phyloP scores from a whole-genome alignment of 768 basidiomycete species.

The Tulasnella sp. region DNA sequence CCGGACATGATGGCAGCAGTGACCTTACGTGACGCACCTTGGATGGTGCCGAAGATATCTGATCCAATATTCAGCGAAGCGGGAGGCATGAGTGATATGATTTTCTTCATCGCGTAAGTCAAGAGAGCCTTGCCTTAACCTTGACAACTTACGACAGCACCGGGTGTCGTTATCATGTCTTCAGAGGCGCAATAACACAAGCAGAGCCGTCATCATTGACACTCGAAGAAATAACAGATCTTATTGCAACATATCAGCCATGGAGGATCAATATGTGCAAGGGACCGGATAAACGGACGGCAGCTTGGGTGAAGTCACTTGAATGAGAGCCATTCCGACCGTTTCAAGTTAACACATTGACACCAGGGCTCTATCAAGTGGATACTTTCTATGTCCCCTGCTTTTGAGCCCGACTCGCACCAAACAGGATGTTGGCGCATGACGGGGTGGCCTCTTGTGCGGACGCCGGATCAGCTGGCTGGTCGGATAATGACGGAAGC shows the following conservation, averaged over 20 bases:
- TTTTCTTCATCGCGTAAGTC: constrained; percentile 1
- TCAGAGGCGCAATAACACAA: neutral
- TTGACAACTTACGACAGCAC: too few species aligned
- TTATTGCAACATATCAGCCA: neutral
- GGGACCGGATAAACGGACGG: neutral
- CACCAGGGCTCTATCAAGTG: neutral
- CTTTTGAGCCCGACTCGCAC: neutral
- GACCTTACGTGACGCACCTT: neutral
- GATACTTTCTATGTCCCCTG: neutral
- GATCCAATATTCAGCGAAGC: neutral
- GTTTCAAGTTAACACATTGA: neutral
- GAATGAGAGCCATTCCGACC: neutral
- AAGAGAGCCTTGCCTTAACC: neutral
- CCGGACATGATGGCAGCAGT: neutral
- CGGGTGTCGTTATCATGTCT: neutral
- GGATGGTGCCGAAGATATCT: neutral
- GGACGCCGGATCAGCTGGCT: neutral
- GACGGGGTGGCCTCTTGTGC: neutral
- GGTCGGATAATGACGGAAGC: neutral
- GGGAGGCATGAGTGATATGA: neutral
- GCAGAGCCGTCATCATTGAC: neutral
- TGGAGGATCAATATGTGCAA: neutral
- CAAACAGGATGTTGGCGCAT: neutral
- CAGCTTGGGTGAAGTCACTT: neutral
- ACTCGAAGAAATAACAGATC: neutral